phyloP scores from a whole-genome alignment of 495 filamentous ascomycete species.

The Chaetomium cochliodes region DNA sequence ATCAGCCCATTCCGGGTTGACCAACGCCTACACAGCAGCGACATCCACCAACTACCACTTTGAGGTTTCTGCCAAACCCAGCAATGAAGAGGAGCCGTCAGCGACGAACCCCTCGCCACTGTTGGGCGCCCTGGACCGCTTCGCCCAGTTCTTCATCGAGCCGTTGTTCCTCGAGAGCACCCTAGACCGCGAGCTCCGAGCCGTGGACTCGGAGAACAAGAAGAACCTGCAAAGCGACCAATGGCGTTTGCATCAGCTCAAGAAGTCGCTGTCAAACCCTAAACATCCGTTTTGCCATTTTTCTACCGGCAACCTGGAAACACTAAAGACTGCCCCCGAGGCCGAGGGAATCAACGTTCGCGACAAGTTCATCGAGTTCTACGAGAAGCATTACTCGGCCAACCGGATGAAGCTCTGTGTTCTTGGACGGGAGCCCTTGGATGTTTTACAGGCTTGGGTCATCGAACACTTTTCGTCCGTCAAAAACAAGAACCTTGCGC shows the following conservation, averaged over 20 bases:
- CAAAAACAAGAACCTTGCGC: conserved; percentile 77
- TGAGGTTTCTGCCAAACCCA: conserved; percentile 77
- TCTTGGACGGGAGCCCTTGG: conserved; percentile 81
- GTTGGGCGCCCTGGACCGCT: conserved; percentile 88
- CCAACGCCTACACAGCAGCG: conserved; percentile 90
- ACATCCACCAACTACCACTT: conserved; percentile 99
- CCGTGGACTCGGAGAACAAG: conserved; percentile 98
- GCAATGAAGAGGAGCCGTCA: conserved; percentile 53
- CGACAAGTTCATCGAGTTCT: conserved; percentile 92
- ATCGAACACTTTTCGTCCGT: conserved; percentile 80
- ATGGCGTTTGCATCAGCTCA: conserved; percentile 90
- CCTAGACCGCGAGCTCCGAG: conserved; percentile 84
- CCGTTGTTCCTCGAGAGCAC: conserved; percentile 89
- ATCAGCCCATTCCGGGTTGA: conserved; percentile 80
- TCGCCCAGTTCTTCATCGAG: conserved; percentile 95
- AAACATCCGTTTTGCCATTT: conserved; percentile 95
- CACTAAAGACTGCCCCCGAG: conserved; percentile 80
- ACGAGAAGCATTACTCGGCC: conserved; percentile 87
- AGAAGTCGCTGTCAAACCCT: conserved; percentile 85
- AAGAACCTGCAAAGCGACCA: conserved; percentile 96
- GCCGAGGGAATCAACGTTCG: conserved; percentile 82
- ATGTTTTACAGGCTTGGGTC: conserved; percentile 86
- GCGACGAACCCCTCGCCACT: conserved; percentile 66
- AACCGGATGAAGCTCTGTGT: conserved; percentile 96
- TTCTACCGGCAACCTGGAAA: conserved; percentile 89